phyloP scores from a whole-genome alignment of 805 yeast species.

The Ogataea degrootiae region DNA sequence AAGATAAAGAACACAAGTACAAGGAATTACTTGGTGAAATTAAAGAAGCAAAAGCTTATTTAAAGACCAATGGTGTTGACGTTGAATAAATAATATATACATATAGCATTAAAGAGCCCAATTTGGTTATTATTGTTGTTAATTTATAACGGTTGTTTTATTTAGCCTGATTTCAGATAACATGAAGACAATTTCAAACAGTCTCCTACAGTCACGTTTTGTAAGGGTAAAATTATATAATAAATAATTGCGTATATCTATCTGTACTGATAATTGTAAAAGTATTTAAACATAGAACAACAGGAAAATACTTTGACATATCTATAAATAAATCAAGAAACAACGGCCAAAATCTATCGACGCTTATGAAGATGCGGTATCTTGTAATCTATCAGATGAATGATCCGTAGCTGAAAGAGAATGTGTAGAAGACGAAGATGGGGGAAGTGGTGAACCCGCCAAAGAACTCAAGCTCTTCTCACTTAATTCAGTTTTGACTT shows the following conservation, averaged over 20 bases:
- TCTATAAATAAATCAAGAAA: not conserved
- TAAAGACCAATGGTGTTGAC: conserved; percentile 51
- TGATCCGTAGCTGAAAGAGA: not conserved
- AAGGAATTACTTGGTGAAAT: conserved; percentile 54
- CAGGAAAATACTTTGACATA: not conserved
- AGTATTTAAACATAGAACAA: not conserved
- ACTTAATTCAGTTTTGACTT: not conserved
- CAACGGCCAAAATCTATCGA: not conserved
- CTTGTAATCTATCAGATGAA: not conserved
- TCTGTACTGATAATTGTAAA: not conserved
- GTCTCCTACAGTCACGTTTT: too few relatives aligned
- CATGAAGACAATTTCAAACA: too few relatives aligned
- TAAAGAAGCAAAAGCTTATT: conserved; percentile 56
- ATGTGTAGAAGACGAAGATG: not conserved
- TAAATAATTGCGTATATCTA: not conserved
- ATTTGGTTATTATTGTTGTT: too few relatives aligned
- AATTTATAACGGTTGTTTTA: too few relatives aligned
- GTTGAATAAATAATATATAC: conserved; percentile 29
- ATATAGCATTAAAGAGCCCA: too few relatives aligned
- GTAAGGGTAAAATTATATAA: too few relatives aligned
- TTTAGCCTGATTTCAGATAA: too few relatives aligned
- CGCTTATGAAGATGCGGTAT: not conserved
- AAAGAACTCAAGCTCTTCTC: not conserved
- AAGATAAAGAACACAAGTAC: conserved; percentile 66
- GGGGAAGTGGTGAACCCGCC: not conserved